These are phyloP conservation scores for Bipolaris bicolor DNA, from an alignment of 2,329 filamentous ascomycete species.

Conservation along the genomic window DNA sequence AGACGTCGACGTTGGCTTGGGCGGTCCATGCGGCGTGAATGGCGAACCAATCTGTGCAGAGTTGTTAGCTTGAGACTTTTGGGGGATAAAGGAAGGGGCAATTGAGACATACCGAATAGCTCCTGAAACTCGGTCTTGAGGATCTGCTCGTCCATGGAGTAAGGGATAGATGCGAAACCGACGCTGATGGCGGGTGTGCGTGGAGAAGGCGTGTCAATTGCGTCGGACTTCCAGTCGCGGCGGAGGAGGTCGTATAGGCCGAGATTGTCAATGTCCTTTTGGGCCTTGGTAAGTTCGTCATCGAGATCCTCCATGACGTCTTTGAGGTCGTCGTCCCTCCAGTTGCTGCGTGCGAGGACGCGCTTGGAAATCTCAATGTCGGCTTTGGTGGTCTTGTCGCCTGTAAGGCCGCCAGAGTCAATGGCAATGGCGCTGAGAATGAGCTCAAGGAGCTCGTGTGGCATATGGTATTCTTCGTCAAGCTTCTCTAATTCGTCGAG, in stretches of 20 bases:
- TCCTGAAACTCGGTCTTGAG: slow-evolving; percentile 55
- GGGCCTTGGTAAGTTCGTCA: slow-evolving; percentile 49
- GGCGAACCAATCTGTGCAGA: slow-evolving; percentile 52
- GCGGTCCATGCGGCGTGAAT: slow-evolving; percentile 58
- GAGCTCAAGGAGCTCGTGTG: slow-evolving; percentile 57
- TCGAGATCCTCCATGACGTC: slow-evolving; percentile 53
- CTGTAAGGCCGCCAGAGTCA: slow-evolving; percentile 52
- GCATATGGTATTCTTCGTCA: slow-evolving; percentile 55
- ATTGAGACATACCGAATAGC: slow-evolving; percentile 44
- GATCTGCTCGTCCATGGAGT: slow-evolving; percentile 55
- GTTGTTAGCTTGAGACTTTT: neutral
- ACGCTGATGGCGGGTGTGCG: slow-evolving; percentile 56
- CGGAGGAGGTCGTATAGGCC: slow-evolving; percentile 54
- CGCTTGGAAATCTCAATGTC: slow-evolving; percentile 51
- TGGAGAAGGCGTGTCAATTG: slow-evolving; percentile 56
- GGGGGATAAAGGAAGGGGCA: too few relatives aligned
- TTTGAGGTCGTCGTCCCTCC: slow-evolving; percentile 48
- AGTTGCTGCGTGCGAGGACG: slow-evolving; percentile 52
- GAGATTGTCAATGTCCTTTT: slow-evolving; percentile 53
- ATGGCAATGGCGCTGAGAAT: slow-evolving; percentile 57
- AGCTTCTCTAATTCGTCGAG: slow-evolving; percentile 54
- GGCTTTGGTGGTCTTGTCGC: slow-evolving; percentile 46
- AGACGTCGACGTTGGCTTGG: slow-evolving; percentile 53
- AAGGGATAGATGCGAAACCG: slow-evolving; percentile 55
- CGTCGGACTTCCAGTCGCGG: slow-evolving; percentile 57